Percentiles rank a stretch among this genome's conserved stretches.
Conservation (phyloP, 768 basidiomycete genomes). For the Lactarius pseudohatsudake region DNA sequence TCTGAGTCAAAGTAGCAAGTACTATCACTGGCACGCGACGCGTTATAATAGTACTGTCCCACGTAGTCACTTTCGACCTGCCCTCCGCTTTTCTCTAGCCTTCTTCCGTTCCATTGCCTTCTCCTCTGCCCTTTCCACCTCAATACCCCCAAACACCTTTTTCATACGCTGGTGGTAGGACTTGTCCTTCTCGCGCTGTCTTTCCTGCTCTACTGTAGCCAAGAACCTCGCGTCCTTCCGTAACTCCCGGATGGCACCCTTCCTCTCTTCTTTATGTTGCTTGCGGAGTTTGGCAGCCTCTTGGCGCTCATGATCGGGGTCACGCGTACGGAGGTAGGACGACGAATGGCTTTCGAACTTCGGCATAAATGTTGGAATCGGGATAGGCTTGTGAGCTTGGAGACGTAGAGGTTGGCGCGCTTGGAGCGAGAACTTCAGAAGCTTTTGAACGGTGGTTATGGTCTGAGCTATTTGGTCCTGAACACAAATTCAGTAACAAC, state of each 20-base stretch:
- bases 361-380: constrained; percentile 90
- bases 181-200: constrained; percentile 81
- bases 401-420: constrained; percentile 76
- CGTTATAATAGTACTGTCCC: background rate
- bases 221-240: constrained; percentile 95
- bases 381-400: constrained; percentile 94
- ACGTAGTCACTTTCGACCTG: constrained; percentile 63
- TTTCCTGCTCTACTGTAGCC: constrained; percentile 81
- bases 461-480: constrained; percentile 18
- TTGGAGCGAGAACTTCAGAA: constrained; percentile 72
- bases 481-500: constrained; percentile 4
- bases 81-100: constrained; percentile 67
- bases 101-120: constrained; percentile 90
- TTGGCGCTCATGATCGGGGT: constrained; percentile 91
- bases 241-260: constrained; percentile 94
- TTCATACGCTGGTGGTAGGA: constrained; percentile 82
- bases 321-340: constrained; percentile 73
- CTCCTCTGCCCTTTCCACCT: constrained; percentile 91
- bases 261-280: constrained; percentile 92
- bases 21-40: background rate
- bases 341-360: constrained; percentile 84
- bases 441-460: constrained; percentile 39
- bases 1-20: constrained; percentile 13
- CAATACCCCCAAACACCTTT: constrained; percentile 71
- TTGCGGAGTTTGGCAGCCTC: constrained; percentile 81